Evolutionary conservation across 2,329 filamentous ascomycete genomes (phyloP), one percentile per base, ranked within the genome.

Genomic region (Myriosclerotinia duriaeana): DNA sequence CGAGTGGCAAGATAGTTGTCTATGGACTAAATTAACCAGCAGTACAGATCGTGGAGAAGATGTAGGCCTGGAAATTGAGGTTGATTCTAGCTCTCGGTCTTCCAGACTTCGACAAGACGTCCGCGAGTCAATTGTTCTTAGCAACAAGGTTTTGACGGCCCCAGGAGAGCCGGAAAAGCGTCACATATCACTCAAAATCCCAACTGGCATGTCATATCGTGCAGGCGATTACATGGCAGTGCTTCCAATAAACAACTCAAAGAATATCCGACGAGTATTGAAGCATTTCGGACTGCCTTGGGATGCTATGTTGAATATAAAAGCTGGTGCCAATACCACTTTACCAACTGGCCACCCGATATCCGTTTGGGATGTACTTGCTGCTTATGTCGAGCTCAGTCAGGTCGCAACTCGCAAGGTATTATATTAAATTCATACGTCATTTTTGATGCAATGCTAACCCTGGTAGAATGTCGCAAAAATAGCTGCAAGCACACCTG

Each of bases 1-100:
- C 70, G 78, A 78, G 11, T 92, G 89, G 89, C 83, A 87, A 69
- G 87, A 91, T 69, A 80, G 82, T 0, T 74, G 78, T 2, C 78
- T 87, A 59, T 87, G 84, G 84, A 65, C 80, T 3, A 69, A 66
- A 20, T 61, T 74, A 20, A 69, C 69, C 20, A 68, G 66, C 26
- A 66, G 68, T 9, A 22, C 12, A 8, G 54, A 61, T n/a, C 26
- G 5, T 1, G 54, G 30, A 38, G 46, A 61, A 46, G 64, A 61
- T 12, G 14, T 30, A 15, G 55, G 64, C 8, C 26, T 65, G 8
- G 55, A 65, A 22, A 60, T 65, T 34, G 64, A 65, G 17, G 36
- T 65, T 22, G 64, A 65, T 53, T 74, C 71, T 12, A 67, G 66
- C 34, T 69, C 71, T 2, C 65, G 72, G 44, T 66, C 66, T 8